These are phyloP conservation scores for Aspergillus aculeatus DNA, from an alignment of 2,329 filamentous ascomycete species.

Conservation along the genomic window DNA sequence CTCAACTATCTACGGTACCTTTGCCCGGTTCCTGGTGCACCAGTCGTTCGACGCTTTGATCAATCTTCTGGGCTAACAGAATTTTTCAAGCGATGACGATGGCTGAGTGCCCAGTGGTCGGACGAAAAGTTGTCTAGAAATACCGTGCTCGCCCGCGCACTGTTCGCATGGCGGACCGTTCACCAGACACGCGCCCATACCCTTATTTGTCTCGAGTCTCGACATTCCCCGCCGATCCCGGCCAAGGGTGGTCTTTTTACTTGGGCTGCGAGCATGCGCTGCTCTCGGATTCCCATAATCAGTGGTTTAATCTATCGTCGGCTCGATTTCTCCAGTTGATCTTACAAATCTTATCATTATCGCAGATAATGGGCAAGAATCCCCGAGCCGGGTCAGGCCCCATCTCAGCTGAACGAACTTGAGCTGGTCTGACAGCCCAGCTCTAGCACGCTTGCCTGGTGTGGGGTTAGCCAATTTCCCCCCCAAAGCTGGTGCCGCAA, in stretches of 20 bases:
- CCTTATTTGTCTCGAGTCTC: constrained; percentile 12
- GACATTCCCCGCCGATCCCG: constrained; percentile 13
- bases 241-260: constrained; percentile 16
- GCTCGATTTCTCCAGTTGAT: neutral
- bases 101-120: neutral
- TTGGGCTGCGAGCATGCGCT: neutral
- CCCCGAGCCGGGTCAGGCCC: neutral
- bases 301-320: neutral
- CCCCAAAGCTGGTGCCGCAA: neutral
- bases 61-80: neutral
- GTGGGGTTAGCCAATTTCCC: neutral
- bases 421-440: neutral
- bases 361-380: neutral
- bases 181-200: constrained; percentile 9
- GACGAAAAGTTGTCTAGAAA: neutral
- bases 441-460: neutral
- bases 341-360: constrained; percentile 4
- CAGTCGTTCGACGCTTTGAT: neutral
- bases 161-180: constrained; percentile 3
- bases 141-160: constrained; percentile 1
- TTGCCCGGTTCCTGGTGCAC: neutral
- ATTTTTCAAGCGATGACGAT: neutral
- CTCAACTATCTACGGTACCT: neutral
- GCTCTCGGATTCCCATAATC: neutral
- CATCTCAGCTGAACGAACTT: neutral